Percentiles rank a stretch among this genome's conserved stretches.
phyloP scores from a whole-genome alignment of 768 basidiomycete species.

The Agrocybe praecox region DNA sequence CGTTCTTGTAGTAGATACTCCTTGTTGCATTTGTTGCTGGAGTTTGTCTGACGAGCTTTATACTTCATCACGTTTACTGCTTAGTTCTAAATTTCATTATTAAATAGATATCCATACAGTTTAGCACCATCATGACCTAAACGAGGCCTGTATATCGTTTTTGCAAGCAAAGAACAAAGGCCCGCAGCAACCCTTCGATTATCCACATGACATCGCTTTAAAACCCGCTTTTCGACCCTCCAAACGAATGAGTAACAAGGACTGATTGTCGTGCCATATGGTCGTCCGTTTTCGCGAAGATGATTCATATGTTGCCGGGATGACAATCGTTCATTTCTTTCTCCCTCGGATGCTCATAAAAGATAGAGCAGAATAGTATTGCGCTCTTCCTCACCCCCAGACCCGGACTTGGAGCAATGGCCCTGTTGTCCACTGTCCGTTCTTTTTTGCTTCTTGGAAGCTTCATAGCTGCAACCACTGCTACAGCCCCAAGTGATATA shows the following conservation, averaged over 20 bases:
- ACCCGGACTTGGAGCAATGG: constrained; percentile 5
- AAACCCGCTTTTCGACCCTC: constrained; percentile 16
- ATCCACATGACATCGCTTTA: constrained; percentile 14
- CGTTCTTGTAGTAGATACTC: neutral
- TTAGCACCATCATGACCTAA: too few relatives aligned
- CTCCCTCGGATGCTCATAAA: constrained; percentile 6
- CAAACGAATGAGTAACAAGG: neutral
- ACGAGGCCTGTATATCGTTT: neutral
- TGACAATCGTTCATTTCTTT: neutral
- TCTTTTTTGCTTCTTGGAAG: constrained; percentile 12
- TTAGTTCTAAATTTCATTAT: too few relatives aligned
- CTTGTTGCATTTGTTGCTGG: neutral
- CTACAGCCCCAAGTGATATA: neutral
- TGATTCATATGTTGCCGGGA: neutral
- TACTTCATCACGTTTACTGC: neutral
- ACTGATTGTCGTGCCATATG: constrained; percentile 14
- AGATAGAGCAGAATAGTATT: neutral
- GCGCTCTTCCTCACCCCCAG: neutral
- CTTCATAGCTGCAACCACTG: constrained; percentile 7
- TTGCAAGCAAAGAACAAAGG: neutral
- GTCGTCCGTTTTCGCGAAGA: constrained; percentile 12
- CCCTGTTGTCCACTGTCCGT: constrained; percentile 7
- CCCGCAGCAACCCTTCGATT: neutral
- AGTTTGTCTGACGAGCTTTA: neutral
- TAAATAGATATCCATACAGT: too few relatives aligned